phyloP scores from a whole-genome alignment of 768 basidiomycete species.

The Calvatia gigantea region DNA sequence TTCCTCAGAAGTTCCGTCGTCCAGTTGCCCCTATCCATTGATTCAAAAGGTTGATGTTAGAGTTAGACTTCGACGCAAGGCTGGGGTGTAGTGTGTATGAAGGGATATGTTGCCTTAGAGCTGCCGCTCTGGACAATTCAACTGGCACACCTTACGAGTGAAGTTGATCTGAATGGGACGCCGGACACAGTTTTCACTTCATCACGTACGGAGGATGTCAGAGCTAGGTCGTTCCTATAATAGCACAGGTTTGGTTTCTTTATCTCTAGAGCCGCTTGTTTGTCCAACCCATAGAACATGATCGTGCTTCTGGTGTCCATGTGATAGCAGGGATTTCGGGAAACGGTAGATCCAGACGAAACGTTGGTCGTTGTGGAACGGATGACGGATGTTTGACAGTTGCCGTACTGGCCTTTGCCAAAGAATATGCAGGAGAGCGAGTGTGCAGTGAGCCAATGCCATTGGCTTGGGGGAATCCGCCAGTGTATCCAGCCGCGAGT shows the following conservation, averaged over 20 bases:
- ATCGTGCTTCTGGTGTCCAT: slow-evolving; percentile 72
- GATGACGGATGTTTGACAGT: slow-evolving; percentile 24
- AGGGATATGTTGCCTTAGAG: too few relatives aligned
- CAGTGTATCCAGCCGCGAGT: slow-evolving; percentile 27
- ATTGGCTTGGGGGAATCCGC: slow-evolving; percentile 32
- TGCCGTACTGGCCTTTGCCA: slow-evolving; percentile 24
- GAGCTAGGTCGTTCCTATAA: slow-evolving; percentile 32
- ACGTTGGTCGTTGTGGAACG: slow-evolving; percentile 3
- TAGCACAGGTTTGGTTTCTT: slow-evolving; percentile 17
- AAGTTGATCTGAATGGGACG: too few relatives aligned
- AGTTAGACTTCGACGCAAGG: neutral
- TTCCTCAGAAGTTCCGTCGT: neutral
- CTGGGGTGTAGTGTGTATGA: too few relatives aligned
- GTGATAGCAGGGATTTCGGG: slow-evolving; percentile 64
- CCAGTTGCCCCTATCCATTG: neutral
- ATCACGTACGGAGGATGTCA: slow-evolving; percentile 29
- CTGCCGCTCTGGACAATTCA: too few relatives aligned
- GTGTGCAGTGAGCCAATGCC: slow-evolving; percentile 37
- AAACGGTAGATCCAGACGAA: slow-evolving; percentile 44
- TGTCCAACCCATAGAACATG: slow-evolving; percentile 57
- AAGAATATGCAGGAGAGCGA: slow-evolving; percentile 35
- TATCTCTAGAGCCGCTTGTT: slow-evolving; percentile 33
- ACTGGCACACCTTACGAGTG: too few relatives aligned
- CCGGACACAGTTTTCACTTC: slow-evolving; percentile 30
- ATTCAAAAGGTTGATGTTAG: neutral